Conservation (phyloP, 73 alveolate genomes). For the Tetrahymena malaccensis region DNA sequence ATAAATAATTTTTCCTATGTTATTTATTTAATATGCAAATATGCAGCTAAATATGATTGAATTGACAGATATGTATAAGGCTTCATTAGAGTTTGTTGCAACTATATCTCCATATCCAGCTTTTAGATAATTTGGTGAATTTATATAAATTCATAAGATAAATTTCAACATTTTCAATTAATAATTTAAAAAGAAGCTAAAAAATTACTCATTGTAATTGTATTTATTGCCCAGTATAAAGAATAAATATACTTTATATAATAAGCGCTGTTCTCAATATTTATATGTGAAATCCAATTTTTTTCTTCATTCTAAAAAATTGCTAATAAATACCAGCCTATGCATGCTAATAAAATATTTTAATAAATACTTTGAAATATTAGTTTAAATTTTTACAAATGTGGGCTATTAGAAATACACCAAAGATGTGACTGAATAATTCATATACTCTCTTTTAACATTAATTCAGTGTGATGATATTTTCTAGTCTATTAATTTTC, state of each 20-base stretch:
- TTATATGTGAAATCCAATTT: not conserved
- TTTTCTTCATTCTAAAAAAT: not conserved
- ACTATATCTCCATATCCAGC: not conserved
- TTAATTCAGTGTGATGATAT: not conserved
- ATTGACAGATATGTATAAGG: not conserved
- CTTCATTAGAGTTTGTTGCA: not conserved
- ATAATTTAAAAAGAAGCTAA: too few species aligned
- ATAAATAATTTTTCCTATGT: too few species aligned
- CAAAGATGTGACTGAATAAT: not conserved
- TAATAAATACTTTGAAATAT: too few species aligned
- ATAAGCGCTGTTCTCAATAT: not conserved
- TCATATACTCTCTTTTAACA: not conserved
- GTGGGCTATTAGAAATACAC: not conserved
- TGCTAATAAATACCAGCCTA: not conserved
- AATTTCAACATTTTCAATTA: too few species aligned
- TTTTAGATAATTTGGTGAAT: too few species aligned
- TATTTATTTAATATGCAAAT: too few species aligned
- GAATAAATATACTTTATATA: not conserved
- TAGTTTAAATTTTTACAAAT: not conserved
- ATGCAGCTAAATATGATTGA: not conserved
- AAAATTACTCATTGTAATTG: not conserved
- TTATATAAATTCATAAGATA: too few species aligned
- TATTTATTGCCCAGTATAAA: not conserved
- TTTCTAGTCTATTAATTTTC: not conserved
- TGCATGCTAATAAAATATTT: not conserved